Conservation (phyloP, 75 land plant species). For the Sequoiadendron giganteum region DNA sequence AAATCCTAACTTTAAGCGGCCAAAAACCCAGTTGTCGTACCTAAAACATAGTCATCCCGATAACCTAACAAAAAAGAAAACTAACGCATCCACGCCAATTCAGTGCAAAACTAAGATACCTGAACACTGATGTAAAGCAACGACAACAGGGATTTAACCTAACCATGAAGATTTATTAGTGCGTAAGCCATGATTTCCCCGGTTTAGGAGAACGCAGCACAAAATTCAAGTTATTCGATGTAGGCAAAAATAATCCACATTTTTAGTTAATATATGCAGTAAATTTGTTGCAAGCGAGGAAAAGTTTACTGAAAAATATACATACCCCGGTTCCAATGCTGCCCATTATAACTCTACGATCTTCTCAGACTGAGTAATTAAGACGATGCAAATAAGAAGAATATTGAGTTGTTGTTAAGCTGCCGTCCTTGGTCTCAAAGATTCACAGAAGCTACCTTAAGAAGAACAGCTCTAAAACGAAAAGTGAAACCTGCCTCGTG, state of each 20-base stretch:
- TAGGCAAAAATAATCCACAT: neutral
- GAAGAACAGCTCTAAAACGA: neutral
- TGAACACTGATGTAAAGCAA: neutral
- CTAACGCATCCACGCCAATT: neutral
- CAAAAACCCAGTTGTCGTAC: neutral
- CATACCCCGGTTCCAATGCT: constrained; percentile 12
- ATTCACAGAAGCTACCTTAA: neutral
- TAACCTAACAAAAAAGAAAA: neutral
- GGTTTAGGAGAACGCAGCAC: neutral
- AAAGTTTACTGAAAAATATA: neutral
- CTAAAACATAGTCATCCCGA: neutral
- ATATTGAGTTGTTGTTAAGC: neutral
- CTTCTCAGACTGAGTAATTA: neutral
- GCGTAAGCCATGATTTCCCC: neutral
- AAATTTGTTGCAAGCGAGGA: neutral
- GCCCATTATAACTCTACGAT: neutral
- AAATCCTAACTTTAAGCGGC: neutral
- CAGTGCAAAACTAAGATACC: neutral
- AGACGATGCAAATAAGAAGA: neutral
- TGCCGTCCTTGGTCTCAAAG: neutral
- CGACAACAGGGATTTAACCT: neutral
- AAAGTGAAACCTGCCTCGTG: neutral
- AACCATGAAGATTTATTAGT: neutral
- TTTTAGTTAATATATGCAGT: neutral
- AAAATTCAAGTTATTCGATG: neutral